phyloP scores from a whole-genome alignment of 345 rosid species.

The Heritiera littoralis region DNA sequence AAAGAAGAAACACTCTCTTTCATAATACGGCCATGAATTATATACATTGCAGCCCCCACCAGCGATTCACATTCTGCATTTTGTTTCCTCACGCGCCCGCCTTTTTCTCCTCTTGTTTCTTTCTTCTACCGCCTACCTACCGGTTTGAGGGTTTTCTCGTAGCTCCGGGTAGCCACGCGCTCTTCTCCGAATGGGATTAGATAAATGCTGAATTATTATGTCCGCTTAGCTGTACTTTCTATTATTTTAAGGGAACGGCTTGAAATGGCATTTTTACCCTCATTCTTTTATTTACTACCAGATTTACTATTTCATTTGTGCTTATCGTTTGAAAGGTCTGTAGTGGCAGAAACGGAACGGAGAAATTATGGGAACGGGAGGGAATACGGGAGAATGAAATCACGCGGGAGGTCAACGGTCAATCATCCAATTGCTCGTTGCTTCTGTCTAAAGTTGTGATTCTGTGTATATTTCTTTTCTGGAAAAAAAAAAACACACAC shows the following conservation, averaged over 20 bases:
- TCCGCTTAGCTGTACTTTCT: conserved; percentile 41
- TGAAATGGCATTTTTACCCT: not conserved
- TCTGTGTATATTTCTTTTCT: conserved; percentile 20
- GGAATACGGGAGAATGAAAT: conserved; percentile 22
- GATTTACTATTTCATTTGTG: not conserved
- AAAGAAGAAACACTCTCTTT: not conserved
- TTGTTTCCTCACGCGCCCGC: conserved; percentile 30
- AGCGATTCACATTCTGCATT: conserved; percentile 6
- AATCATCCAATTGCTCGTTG: conserved; percentile 20
- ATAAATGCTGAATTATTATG: conserved; percentile 34
- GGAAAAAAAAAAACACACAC: not conserved
- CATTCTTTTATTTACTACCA: not conserved
- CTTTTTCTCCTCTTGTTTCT: not conserved
- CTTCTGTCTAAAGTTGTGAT: conserved; percentile 26
- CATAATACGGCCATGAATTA: conserved; percentile 51
- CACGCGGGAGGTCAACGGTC: conserved; percentile 62
- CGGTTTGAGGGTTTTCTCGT: not conserved
- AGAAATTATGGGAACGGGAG: conserved; percentile 8
- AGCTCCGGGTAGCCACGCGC: conserved; percentile 16
- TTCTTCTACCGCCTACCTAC: too few species aligned
- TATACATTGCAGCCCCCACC: conserved; percentile 39
- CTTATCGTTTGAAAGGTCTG: not conserved
- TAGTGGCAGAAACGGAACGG: conserved; percentile 61
- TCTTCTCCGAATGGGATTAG: conserved; percentile 20
- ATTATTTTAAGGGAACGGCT: conserved; percentile 31